A percentile compares a stretch with the other conserved stretches of the same genome.
Conservation (phyloP, 108 stramenopile species). For the Pseudonitzschia pungens region DNA sequence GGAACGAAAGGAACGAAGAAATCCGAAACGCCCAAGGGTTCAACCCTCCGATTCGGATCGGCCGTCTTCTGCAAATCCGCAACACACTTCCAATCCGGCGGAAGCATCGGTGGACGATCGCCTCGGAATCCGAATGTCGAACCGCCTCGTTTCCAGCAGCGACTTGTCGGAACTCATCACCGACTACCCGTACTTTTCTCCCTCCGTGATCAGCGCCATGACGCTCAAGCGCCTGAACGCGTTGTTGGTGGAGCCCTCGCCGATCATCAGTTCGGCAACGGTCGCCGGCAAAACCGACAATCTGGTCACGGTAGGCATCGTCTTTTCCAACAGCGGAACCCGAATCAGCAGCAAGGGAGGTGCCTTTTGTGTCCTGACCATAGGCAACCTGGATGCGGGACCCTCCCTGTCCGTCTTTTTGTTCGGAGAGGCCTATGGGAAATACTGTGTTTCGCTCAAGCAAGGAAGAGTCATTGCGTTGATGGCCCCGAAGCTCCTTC, state of each 20-base stretch:
- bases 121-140: conserved; percentile 51
- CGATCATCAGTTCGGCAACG: conserved; percentile 38
- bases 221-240: conserved; percentile 29
- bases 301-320: conserved; percentile 51
- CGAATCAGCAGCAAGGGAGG: conserved; percentile 56
- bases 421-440: conserved; percentile 75
- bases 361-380: conserved; percentile 62
- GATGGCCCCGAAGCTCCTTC: conserved; percentile 57
- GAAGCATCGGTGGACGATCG: conserved; percentile 34
- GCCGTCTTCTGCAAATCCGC: not conserved
- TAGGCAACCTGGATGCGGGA: conserved; percentile 62
- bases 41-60: no score
- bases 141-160: conserved; percentile 39
- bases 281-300: conserved; percentile 45
- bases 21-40: no score
- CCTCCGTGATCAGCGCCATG: conserved; percentile 51
- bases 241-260: conserved; percentile 33
- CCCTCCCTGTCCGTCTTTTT: conserved; percentile 68
- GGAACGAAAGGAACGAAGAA: no score
- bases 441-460: conserved; percentile 24
- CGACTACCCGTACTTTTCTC: conserved; percentile 35
- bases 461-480: conserved; percentile 62
- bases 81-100: not conserved
- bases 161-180: conserved; percentile 51
- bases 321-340: conserved; percentile 57